Evolutionary conservation across 768 basidiomycete genomes (phyloP), one percentile per base, ranked within the genome.

Genomic region (Boletus insuetus): DNA sequence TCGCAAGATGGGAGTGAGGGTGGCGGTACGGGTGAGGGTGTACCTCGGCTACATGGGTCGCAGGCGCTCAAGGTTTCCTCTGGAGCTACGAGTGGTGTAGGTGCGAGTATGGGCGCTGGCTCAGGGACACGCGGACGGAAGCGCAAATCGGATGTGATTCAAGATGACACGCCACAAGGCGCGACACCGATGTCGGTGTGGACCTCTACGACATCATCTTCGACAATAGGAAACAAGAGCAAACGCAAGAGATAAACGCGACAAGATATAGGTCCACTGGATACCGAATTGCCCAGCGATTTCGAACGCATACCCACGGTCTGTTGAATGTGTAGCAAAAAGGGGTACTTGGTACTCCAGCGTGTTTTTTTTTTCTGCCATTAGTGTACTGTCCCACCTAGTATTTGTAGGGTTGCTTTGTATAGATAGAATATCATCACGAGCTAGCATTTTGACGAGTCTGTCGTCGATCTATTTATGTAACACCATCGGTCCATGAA

Each of bases 141-240:
- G 58, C 69, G 78, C 47, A 79, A 79, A 64, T 78, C 75, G 51
- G 73, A 73, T 3, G 58, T 56, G 54, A 53, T 63, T 22, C 6
- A 46, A 46, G 69, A 72, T n/a, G 53, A 31, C 16, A 46, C 41
- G 3, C n/a, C 16, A 0, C 54, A 38, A 22, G 46, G 26, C 4
- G 17, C 16, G 29, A 11, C 34, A 14, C 24, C 29, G 38, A 19
- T 51, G 2, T 19, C 44, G 9, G 7, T 20, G 14, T 19, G 0
- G 34, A 7, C 45, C 2, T 12, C 54, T 38, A 20, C 35, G 13
- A 8, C 49, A 16, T 31, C 49, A 16, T 31, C 63, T 17, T 52
- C 55, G 35, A 60, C 42, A 47, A 39, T 58, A 20, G 53, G 59
- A 8, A 61, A 44, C 51, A 67, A 48, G 48, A 69, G 53, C 38